phyloP scores from a whole-genome alignment of 371 early-diverging fungal genomes.

The Mucor ambiguus region DNA sequence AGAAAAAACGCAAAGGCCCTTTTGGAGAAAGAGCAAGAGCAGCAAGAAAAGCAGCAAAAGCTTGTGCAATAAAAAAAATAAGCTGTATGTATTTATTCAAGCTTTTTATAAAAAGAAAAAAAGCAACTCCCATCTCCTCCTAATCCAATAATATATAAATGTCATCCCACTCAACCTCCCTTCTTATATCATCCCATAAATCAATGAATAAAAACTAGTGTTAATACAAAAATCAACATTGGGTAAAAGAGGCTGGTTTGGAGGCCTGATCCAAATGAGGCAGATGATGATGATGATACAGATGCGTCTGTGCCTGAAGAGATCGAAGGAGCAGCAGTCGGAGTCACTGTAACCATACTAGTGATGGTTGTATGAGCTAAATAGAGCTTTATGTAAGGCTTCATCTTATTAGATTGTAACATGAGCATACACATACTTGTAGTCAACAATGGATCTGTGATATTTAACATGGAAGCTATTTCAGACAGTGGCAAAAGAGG shows the following conservation, averaged over 20 bases:
- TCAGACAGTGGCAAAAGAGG: not conserved
- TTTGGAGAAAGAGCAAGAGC: constrained; percentile 67
- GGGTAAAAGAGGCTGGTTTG: not conserved
- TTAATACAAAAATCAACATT: not conserved
- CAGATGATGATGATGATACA: not conserved
- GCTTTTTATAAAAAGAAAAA: not conserved
- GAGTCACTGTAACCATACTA: constrained; percentile 15
- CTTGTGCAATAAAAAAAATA: not conserved
- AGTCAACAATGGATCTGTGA: not conserved
- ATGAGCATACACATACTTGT: constrained; percentile 5
- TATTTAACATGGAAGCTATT: not conserved
- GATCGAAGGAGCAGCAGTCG: not conserved
- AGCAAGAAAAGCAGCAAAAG: constrained; percentile 46
- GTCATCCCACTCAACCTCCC: not conserved
- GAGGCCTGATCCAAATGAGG: not conserved
- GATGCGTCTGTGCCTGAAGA: not conserved
- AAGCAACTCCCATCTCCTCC: not conserved
- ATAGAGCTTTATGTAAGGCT: not conserved
- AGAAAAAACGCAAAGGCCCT: constrained; percentile 72
- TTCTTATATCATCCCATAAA: not conserved
- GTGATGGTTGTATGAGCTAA: constrained; percentile 19
- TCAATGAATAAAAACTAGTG: not conserved
- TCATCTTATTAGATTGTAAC: not conserved
- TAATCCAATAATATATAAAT: not conserved
- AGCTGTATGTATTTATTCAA: not conserved